Conservation (phyloP, 2,329 filamentous ascomycete genomes). For the Gaeumannomyces sp. region DNA sequence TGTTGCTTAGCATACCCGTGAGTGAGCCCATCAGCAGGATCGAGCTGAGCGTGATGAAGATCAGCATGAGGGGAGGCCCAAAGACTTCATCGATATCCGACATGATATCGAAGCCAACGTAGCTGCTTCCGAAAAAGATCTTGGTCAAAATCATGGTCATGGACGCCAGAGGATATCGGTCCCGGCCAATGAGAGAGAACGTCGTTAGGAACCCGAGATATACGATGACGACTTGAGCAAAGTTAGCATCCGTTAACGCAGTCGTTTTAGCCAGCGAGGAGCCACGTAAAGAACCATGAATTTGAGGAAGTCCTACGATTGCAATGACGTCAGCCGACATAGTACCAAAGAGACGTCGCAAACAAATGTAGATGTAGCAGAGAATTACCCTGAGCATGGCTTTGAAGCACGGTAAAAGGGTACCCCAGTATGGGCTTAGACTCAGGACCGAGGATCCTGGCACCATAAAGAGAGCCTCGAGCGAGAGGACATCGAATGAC, state of each 20-base stretch:
- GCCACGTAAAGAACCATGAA: constrained; percentile 49
- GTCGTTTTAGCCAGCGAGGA: not conserved
- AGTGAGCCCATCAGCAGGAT: constrained; percentile 74
- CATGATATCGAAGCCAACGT: constrained; percentile 67
- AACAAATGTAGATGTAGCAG: no score
- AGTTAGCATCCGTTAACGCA: not conserved
- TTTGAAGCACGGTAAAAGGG: constrained; percentile 81
- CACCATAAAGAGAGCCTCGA: constrained; percentile 86
- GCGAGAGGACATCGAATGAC: constrained; percentile 81
- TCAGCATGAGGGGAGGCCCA: constrained; percentile 57
- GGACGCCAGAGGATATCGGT: constrained; percentile 54
- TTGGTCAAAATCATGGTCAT: constrained; percentile 76
- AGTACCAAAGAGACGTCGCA: no score
- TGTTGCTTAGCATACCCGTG: constrained; percentile 73
- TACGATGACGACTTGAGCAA: constrained; percentile 57
- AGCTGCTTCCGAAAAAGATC: constrained; percentile 74
- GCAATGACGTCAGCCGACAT: no score
- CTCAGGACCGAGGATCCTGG: constrained; percentile 82
- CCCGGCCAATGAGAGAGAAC: constrained; percentile 70
- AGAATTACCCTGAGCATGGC: constrained; percentile 64
- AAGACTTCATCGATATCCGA: constrained; percentile 49
- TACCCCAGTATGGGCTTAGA: constrained; percentile 85
- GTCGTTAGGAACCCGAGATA: constrained; percentile 88
- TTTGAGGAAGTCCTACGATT: constrained; percentile 68
- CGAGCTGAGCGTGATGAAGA: constrained; percentile 72